phyloP scores from a whole-genome alignment of 2,329 filamentous ascomycete species.

The Fusarium concolor region DNA sequence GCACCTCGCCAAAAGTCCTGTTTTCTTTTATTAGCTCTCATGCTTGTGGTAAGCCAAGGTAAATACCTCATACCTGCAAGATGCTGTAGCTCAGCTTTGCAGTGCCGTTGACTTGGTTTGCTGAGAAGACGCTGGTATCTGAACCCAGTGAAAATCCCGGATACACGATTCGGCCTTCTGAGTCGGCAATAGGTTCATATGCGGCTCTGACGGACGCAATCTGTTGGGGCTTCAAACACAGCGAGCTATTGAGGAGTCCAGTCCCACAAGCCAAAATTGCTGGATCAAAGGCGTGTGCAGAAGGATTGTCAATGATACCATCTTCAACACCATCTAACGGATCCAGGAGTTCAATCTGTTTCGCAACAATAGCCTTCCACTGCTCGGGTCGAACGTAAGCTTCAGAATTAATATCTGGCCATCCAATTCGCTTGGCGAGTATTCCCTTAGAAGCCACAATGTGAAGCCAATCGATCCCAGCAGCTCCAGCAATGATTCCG shows the following conservation, averaged over 20 bases:
- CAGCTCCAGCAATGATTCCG: slow-evolving; percentile 4
- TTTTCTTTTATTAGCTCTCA: neutral
- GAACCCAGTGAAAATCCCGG: neutral
- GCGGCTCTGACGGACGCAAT: slow-evolving; percentile 1
- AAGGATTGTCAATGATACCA: slow-evolving; percentile 9
- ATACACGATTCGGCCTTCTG: neutral
- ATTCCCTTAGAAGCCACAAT: slow-evolving; percentile 18
- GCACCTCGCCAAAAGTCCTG: slow-evolving; percentile 20
- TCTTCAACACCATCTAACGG: slow-evolving; percentile 10
- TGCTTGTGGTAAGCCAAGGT: fast-evolving
- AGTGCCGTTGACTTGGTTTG: slow-evolving; percentile 4
- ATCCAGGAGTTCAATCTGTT: slow-evolving; percentile 14
- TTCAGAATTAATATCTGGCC: neutral
- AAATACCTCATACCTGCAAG: neutral
- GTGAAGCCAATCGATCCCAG: slow-evolving; percentile 14
- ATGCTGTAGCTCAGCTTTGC: slow-evolving; percentile 6
- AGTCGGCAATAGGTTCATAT: slow-evolving; percentile 9
- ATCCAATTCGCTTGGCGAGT: neutral
- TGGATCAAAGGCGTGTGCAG: neutral
- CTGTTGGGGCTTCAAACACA: slow-evolving; percentile 5
- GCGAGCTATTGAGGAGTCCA: neutral
- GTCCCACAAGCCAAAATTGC: slow-evolving; percentile 3
- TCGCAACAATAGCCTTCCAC: slow-evolving; percentile 4
- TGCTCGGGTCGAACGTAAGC: slow-evolving; percentile 13
- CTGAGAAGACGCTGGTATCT: slow-evolving; percentile 16